These are phyloP conservation scores for Agarophyton chilense DNA, from an alignment of 23 red algal species.

Conservation along the genomic window DNA sequence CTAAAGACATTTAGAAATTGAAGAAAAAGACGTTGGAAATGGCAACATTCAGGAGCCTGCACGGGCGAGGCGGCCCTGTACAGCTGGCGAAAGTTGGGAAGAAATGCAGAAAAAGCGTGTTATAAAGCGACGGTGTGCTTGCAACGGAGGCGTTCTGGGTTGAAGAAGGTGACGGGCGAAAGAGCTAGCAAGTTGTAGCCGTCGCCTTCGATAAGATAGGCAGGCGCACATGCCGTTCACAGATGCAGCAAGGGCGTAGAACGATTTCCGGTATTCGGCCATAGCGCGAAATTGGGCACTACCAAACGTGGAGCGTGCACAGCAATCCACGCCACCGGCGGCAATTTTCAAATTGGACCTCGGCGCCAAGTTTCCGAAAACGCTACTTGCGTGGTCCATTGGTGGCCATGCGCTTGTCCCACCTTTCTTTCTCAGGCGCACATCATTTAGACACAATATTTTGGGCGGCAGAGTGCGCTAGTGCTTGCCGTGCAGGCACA, in stretches of 20 bases:
- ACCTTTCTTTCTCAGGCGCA: background rate
- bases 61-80: background rate
- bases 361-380: background rate
- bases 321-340: background rate
- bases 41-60: background rate
- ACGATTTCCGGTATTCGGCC: background rate
- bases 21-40: background rate
- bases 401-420: background rate
- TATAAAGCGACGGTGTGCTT: background rate
- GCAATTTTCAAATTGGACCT: constrained; percentile 6
- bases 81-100: background rate
- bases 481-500: too few relatives aligned
- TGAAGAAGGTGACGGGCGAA: background rate
- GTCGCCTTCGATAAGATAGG: constrained; percentile 5
- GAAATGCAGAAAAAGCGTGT: background rate
- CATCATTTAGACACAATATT: background rate
- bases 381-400: background rate
- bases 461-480: too few relatives aligned
- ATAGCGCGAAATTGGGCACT: background rate
- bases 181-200: background rate
- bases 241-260: background rate
- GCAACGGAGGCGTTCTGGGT: background rate
- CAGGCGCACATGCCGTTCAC: background rate
- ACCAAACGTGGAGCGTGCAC: constrained; percentile 3
- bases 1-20: too few relatives aligned